Evolutionary conservation across 2,329 filamentous ascomycete genomes (phyloP).

Genomic region (Thielaviopsis euricoi): DNA sequence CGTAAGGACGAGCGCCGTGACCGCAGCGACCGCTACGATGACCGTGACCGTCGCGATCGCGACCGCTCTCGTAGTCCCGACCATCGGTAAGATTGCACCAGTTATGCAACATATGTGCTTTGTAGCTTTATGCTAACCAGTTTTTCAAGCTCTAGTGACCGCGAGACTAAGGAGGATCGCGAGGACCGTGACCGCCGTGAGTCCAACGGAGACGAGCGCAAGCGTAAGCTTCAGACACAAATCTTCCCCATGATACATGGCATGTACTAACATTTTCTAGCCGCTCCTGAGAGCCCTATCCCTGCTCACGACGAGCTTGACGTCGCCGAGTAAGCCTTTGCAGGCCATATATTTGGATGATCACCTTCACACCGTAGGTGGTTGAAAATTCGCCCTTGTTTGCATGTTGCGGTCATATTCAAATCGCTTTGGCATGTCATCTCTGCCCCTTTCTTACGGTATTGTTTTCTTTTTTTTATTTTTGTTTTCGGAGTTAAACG

Average conservation of each 20-base stretch:
- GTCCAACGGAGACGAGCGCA: slow-evolving; percentile 78
- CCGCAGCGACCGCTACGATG: slow-evolving; percentile 55
- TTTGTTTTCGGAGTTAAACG: slow-evolving; percentile 6
- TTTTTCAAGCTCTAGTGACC: slow-evolving; percentile 24
- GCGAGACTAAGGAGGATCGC: slow-evolving; percentile 45
- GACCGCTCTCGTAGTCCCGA: slow-evolving; percentile 60
- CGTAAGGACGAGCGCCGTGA: slow-evolving; percentile 77
- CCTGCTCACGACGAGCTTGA: slow-evolving; percentile 88
- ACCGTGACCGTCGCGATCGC: slow-evolving; percentile 57
- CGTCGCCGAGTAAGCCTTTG: slow-evolving; percentile 54
- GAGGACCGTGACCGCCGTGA: slow-evolving; percentile 62
- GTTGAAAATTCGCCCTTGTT: neutral
- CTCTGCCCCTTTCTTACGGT: neutral
- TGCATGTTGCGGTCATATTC: neutral
- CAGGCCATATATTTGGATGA: neutral
- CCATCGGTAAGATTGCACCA: slow-evolving; percentile 28
- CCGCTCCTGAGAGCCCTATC: slow-evolving; percentile 52
- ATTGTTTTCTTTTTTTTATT: slow-evolving; percentile 1
- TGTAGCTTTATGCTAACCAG: slow-evolving; percentile 16
- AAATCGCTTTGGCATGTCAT: neutral
- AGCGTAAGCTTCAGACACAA: slow-evolving; percentile 45
- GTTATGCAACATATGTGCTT: neutral
- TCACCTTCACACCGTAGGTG: neutral
- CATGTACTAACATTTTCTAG: neutral
- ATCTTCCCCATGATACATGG: neutral